phyloP scores from a whole-genome alignment of 306 rosid species.

The Dryas alaskensis region DNA sequence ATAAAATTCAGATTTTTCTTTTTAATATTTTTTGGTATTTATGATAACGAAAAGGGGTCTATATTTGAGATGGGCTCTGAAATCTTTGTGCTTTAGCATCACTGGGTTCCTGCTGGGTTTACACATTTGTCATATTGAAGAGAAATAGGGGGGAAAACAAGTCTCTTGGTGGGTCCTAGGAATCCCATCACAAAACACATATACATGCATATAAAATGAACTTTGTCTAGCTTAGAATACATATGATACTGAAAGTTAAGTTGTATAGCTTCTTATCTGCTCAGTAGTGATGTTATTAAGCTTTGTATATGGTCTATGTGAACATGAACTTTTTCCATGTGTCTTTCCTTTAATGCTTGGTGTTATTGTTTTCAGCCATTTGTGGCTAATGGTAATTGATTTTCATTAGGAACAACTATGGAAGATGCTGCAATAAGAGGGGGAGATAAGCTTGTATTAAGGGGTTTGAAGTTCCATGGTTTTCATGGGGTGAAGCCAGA shows the following conservation, averaged over 20 bases:
- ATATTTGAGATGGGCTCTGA: not conserved
- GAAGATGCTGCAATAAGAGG: constrained; percentile 36
- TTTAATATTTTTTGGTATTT: not conserved
- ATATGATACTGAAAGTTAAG: not conserved
- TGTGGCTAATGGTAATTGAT: not conserved
- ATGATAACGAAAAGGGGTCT: not conserved
- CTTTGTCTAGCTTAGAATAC: not conserved
- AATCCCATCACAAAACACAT: not conserved
- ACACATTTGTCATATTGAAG: not conserved
- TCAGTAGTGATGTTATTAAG: not conserved
- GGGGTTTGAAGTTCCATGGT: constrained; percentile 79
- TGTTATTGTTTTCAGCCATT: not conserved
- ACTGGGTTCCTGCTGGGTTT: not conserved
- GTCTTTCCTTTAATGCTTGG: not conserved
- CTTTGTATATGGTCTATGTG: not conserved
- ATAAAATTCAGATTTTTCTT: not conserved
- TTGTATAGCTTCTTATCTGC: not conserved
- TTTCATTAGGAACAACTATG: constrained; percentile 35
- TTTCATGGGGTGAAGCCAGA: constrained; percentile 70
- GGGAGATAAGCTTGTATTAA: constrained; percentile 73
- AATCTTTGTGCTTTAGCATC: not conserved
- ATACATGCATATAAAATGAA: not conserved
- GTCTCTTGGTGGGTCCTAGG: not conserved
- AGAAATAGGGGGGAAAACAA: not conserved
- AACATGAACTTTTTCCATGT: not conserved